Evolutionary conservation across 1,284 basidiomycete species (phyloP).

Genomic region (Microbotryomycetes sp.): DNA sequence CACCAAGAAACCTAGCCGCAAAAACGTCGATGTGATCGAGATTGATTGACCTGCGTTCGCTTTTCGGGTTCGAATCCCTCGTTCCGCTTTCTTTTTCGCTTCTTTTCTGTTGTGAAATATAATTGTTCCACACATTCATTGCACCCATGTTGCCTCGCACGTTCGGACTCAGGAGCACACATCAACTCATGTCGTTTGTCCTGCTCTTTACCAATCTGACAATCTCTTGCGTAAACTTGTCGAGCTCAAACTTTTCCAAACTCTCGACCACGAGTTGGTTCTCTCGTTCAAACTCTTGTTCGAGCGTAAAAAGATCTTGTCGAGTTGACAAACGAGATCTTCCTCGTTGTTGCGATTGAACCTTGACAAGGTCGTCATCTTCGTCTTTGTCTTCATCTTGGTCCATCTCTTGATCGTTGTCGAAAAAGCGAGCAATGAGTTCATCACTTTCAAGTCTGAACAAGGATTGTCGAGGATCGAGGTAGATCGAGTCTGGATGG

Average conservation of each 20-base stretch:
- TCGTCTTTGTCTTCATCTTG: background rate
- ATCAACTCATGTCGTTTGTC: background rate
- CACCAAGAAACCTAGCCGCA: background rate
- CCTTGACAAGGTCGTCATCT: no score
- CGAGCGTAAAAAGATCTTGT: no score
- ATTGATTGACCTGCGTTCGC: constrained; percentile 24
- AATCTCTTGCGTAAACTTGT: background rate
- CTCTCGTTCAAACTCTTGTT: background rate
- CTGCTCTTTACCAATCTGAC: background rate
- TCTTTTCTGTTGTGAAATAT: background rate
- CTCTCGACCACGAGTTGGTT: background rate
- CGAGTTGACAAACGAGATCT: no score
- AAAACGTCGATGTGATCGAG: constrained; percentile 29
- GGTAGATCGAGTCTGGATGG: background rate
- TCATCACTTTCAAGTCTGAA: background rate
- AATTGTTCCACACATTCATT: background rate
- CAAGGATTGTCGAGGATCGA: background rate
- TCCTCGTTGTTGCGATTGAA: no score
- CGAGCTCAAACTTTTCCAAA: background rate
- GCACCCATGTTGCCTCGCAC: no score
- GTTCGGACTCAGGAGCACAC: no score
- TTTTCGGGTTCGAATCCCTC: background rate
- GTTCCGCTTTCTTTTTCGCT: background rate
- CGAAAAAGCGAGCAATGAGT: background rate
- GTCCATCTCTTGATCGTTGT: background rate